Base-by-base conservation (phyloP, 2,329 filamentous ascomycete species). In the Alternaria sp. region DNA sequence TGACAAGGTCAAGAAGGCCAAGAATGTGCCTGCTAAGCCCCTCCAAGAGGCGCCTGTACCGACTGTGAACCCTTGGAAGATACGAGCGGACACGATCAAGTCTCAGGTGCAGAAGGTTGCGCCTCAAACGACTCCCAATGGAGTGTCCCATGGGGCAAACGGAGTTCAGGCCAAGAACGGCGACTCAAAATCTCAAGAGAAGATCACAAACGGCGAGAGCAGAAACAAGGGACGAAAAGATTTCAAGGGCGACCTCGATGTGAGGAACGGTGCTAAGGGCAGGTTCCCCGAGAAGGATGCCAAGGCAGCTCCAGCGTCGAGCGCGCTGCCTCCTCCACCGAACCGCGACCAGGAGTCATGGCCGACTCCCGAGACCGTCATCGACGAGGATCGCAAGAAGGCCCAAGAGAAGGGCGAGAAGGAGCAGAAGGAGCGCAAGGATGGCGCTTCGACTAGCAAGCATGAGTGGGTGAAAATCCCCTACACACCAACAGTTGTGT, bases 291-390 rank as follows among this genome's bases (percentile, higher is more conserved):
- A 80, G 44, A 79, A 75, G 60, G 74, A 79, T 8, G 40, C 51
- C 23, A 78, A 72, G 55, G 46, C 63, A 21, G 26, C 61, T 5
- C 32, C 71, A 21, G 25, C 61, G 6, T 44, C 71, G 12, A 65
- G 63, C n/a, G 76, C 76, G 13, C 73, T 79, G 49, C 77, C 82
- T 45, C 83, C 87, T 32, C 92, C 92, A 25, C 86, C 92, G 3
- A 90, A 93, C 50, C 89, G 87, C 62, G 94, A 98, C 79, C 86
- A 92, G 53, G 84, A 88, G 57, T 89, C 89, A 19, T 99, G 96
- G 96, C 96, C 96, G 15, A 98, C 95, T 3, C 93, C 93, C 0
- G 93, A 97, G 71, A 90, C 86, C 53, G 91, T 90, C 2, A 88
- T 90, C 56, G 89, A 90, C 53, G 93, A 96, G 70, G 88, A 91